These are phyloP conservation scores for Talaromyces sp. DNA, from an alignment of 2,329 filamentous ascomycete genomes.

Conservation along the genomic window DNA sequence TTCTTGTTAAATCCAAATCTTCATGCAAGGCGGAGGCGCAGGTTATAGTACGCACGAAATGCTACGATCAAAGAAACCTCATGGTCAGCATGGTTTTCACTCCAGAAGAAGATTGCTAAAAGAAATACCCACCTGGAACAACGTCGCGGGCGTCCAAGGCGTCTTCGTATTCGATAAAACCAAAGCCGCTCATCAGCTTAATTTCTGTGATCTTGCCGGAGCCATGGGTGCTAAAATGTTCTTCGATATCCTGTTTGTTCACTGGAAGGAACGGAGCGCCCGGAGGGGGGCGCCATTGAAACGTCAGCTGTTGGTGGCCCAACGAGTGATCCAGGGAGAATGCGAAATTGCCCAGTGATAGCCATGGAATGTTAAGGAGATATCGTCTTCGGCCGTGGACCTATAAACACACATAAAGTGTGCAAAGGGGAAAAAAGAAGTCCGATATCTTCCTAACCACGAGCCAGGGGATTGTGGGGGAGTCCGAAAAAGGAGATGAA, in stretches of 20 bases:
- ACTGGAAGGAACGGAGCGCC: conserved; percentile 53
- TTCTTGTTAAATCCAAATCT: not conserved
- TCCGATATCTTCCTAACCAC: conserved; percentile 4
- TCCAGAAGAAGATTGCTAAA: conserved; percentile 1
- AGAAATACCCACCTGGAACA: conserved; percentile 72
- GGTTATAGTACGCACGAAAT: conserved; percentile 47
- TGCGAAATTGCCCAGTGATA: conserved; percentile 17
- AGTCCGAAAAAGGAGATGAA: conserved; percentile 12
- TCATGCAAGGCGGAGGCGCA: not conserved
- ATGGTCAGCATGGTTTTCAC: conserved; percentile 15
- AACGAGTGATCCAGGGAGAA: conserved; percentile 21
- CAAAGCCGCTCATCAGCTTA: conserved; percentile 99
- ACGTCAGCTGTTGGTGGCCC: conserved; percentile 26
- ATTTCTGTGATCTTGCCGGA: conserved; percentile 97
- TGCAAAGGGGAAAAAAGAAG: not conserved
- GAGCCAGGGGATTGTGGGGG: conserved; percentile 2
- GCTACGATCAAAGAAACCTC: conserved; percentile 31
- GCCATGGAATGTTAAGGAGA: conserved; percentile 11
- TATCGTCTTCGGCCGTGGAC: conserved; percentile 11
- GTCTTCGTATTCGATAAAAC: conserved; percentile 99
- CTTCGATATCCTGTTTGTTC: conserved; percentile 94
- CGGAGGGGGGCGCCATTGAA: conserved; percentile 21
- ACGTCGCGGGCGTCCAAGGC: conserved; percentile 97
- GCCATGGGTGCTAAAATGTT: conserved; percentile 91
- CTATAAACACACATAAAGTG: not conserved